A percentile compares a stretch with the other conserved stretches of the same genome.
Conservation (phyloP, 208 protist species). For the Porcisia deanei region DNA sequence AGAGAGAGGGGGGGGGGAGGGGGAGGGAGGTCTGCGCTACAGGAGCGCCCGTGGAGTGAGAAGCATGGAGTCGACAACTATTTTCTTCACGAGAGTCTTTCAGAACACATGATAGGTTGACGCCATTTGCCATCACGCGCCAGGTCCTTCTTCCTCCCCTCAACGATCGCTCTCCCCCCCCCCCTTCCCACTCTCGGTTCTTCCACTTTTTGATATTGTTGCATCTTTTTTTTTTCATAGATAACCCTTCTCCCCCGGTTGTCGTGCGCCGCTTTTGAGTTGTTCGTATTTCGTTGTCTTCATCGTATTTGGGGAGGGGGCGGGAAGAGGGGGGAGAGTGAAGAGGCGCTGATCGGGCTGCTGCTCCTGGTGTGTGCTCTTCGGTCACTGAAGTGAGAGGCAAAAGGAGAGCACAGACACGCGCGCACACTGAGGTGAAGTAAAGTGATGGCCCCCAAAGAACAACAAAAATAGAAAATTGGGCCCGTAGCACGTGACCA, state of each 20-base stretch:
- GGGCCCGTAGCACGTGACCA: too few relatives aligned
- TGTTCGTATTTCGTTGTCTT: conserved; percentile 12
- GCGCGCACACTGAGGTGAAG: too few relatives aligned
- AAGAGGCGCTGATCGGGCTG: too few relatives aligned
- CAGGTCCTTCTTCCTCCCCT: neutral
- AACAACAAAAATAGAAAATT: too few relatives aligned
- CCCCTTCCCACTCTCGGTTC: too few relatives aligned
- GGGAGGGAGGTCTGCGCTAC: neutral
- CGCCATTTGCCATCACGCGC: neutral
- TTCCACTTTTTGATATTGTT: neutral
- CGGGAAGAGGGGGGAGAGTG: neutral
- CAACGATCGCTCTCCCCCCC: neutral
- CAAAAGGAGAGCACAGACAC: too few relatives aligned
- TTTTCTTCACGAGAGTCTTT: neutral
- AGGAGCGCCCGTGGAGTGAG: neutral
- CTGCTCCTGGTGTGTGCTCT: too few relatives aligned
- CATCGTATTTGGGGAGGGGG: neutral
- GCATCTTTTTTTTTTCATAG: conserved; percentile 3
- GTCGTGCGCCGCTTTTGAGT: conserved; percentile 5
- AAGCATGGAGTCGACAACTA: neutral
- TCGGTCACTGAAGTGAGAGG: too few relatives aligned
- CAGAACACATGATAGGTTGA: neutral
- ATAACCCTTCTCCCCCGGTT: neutral
- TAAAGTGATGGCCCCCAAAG: too few relatives aligned
- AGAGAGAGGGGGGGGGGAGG: neutral